Evolutionary conservation across 2,329 filamentous ascomycete species (phyloP).

Genomic region (Helotiales sp.): DNA sequence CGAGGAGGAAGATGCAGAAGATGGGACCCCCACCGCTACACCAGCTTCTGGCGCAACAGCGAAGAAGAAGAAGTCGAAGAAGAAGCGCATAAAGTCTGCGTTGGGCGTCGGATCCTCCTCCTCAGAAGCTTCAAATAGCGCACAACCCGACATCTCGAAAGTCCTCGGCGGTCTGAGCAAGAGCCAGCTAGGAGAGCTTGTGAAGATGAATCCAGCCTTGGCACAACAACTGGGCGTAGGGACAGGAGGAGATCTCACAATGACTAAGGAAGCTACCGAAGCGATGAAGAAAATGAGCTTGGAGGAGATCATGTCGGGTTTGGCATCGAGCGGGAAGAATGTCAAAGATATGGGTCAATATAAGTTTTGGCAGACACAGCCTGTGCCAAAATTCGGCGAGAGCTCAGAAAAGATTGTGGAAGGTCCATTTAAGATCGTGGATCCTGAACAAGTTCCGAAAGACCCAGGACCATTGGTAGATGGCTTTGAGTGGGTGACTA

Average conservation of each 20-base stretch:
- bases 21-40: conserved; percentile 27
- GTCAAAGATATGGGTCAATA: conserved; percentile 95
- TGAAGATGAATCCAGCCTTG: conserved; percentile 71
- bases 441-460: conserved; percentile 75
- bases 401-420: conserved; percentile 61
- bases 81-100: conserved; percentile 55
- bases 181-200: conserved; percentile 63
- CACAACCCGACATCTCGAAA: conserved; percentile 50
- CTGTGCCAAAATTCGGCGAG: conserved; percentile 80
- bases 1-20: conserved; percentile 46
- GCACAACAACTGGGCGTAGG: conserved; percentile 54
- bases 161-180: conserved; percentile 48
- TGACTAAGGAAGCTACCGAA: conserved; percentile 44
- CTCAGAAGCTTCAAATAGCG: conserved; percentile 33
- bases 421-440: conserved; percentile 80
- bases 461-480: conserved; percentile 73
- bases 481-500: conserved; percentile 91
- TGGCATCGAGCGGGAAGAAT: conserved; percentile 80
- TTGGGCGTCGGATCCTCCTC: conserved; percentile 31
- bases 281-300: conserved; percentile 64
- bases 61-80: conserved; percentile 66
- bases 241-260: conserved; percentile 36
- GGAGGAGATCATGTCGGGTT: conserved; percentile 71
- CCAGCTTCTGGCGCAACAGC: conserved; percentile 34
- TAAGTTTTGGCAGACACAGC: conserved; percentile 99